phyloP scores from a whole-genome alignment of 495 filamentous ascomycete species.

The Parathielavia hyrcaniae region DNA sequence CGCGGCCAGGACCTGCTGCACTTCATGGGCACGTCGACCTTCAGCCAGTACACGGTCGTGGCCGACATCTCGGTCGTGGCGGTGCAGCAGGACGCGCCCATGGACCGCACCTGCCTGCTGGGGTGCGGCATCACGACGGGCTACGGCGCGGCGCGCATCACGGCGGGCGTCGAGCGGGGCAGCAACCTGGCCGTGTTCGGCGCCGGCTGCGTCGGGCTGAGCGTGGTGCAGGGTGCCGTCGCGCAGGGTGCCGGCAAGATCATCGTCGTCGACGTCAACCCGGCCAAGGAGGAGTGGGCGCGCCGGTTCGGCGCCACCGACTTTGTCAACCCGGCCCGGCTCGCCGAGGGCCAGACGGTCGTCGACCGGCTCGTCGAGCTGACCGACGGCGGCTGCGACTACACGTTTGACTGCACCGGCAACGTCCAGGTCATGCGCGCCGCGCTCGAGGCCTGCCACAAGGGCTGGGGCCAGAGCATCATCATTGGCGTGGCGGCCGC shows the following conservation, averaged over 20 bases:
- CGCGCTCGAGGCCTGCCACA: conserved; percentile 95
- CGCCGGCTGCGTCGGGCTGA: conserved; percentile 90
- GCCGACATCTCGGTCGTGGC: conserved; percentile 97
- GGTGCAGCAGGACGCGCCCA: conserved; percentile 82
- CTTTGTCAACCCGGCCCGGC: conserved; percentile 87
- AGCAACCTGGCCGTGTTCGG: conserved; percentile 92
- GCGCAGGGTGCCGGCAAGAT: conserved; percentile 79
- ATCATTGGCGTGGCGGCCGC: conserved; percentile 97
- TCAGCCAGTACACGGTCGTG: conserved; percentile 97
- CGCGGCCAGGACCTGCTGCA: conserved; percentile 91
- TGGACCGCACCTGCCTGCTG: conserved; percentile 91
- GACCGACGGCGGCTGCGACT: conserved; percentile 98
- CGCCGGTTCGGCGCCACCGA: conserved; percentile 93
- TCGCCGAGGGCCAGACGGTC: conserved; percentile 66
- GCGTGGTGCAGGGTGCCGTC: conserved; percentile 92
- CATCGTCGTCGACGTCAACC: conserved; percentile 94
- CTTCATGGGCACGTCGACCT: conserved; percentile 99
- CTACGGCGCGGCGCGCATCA: conserved; percentile 91
- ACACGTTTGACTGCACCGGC: conserved; percentile 98
- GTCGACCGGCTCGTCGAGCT: conserved; percentile 91
- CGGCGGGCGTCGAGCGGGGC: conserved; percentile 82
- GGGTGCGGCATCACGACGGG: conserved; percentile 98
- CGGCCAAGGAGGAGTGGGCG: conserved; percentile 83
- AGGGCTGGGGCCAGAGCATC: conserved; percentile 98
- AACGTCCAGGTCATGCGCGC: conserved; percentile 95